Evolutionary conservation across 2,329 filamentous ascomycete genomes (phyloP), one percentile per base, ranked within the genome.

Genomic region (Exophiala alcalophila): DNA sequence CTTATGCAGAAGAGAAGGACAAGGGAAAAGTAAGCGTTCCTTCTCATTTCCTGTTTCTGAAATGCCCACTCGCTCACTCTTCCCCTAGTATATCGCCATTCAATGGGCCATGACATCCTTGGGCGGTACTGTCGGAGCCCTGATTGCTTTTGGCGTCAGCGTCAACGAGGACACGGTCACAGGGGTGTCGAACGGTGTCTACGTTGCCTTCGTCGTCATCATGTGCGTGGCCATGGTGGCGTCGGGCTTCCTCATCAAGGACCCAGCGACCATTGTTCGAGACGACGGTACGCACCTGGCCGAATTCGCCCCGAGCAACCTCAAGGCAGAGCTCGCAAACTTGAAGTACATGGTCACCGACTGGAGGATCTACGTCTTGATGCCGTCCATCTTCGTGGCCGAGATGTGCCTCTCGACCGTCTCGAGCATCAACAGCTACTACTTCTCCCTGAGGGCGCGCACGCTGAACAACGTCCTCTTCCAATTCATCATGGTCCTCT

Each of bases 241-340:
- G 5, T 42, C 36, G n/a, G 19, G 37, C 7, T 35, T 46, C n/a
- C 14, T 37, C 12, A 33, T 51, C 12, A 32, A 48, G 14, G 24
- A 31, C 8, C 51, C 53, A 14, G 30, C 35, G 21, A 36, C 48
- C 5, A 35, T 55, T 8, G 33, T 50, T 10, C 51, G 53, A n/a
- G 37, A 45, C 26, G 53, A 55, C 32, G 53, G 53, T 3, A 47
- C 45, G n/a, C 38, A 50, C 14, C 46, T 55, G 27, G 52, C 53
- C 30, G 40, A 49, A 9, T 55, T 54, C 43, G 34, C 47, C 15
- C 14, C 29, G 8, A 26, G 34, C 4, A 34, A 31, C 2, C 10
- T 35, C 11, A 24, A 29, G 35, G 15, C 16, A 7, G 29, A 38
- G 16, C 16, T 48, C 12, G 20, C 12, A n/a, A 40, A 15, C 2